Evolutionary conservation across 225 moss, liverwort and hornwort species (phyloP), one percentile per base, ranked within the genome.

Genomic region (Lunularia cruciata): DNA sequence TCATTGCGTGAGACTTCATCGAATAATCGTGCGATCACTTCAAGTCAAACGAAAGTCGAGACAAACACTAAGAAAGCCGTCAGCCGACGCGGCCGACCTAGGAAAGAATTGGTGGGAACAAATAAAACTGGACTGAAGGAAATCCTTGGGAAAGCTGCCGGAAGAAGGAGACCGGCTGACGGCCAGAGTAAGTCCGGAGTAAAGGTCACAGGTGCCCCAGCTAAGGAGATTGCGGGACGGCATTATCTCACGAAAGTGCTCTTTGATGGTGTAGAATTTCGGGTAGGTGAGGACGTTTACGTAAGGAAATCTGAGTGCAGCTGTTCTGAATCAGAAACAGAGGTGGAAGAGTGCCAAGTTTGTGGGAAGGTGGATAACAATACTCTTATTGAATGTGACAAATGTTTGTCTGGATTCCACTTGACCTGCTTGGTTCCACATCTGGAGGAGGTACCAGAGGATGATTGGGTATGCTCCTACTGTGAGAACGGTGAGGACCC

Each of bases 371-470:
- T 32, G 6, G 85, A 78, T 11, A 77, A 77, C 63, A 65, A 63
- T 20, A 78, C 77, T 22, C 91, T 93, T 93, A 57, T 98, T 9
- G 98, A 98, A 71, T 98, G 98, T 69, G 93, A 98, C 67, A 74
- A 70, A 65, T 98, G 98, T 63, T 46, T 98, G 48, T 86, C 79
- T 20, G 98, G 98, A 1, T 98, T 80, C 33, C 98, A 98, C 73
- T 75, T 93, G 8, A 72, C 60, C 6, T 98, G 98, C 59, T 38
- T 98, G 66, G 60, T 69, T 40, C 98, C 98, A 20, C 93, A 90
- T 32, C 68, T 98, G 49, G 87, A 89, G 42, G 81, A 75, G 60
- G 87, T 98, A 57, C 98, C 98, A n/a, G 89, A 93, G 65, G 91
- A 84, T 54, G 89, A 93, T 43, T 98, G 98, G 98, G 79, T 80